Evolutionary conservation across 345 rosid species (phyloP), one percentile per base, ranked within the genome.

Genomic region (Gossypium turneri): DNA sequence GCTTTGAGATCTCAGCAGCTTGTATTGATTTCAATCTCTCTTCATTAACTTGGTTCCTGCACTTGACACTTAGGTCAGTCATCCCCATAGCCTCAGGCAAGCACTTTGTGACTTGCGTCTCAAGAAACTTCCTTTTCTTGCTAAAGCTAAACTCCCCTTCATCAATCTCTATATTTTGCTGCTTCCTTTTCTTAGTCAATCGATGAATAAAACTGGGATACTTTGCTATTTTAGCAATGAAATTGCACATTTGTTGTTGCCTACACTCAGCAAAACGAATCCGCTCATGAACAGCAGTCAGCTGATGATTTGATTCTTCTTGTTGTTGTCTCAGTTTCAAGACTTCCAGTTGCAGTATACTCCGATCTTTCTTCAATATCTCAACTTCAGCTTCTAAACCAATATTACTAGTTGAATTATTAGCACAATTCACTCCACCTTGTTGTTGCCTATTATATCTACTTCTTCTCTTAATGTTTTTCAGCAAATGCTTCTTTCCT

Each of bases 401-500:
- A 0, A 61, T 55, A 45, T 67, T 66, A 19, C 73, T 63, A 2
- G 63, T 74, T 48, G 67, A 38, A 45, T 57, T 53, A 73, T 43
- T 56, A 66, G 27, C 47, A 65, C 52, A 47, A 47, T 17, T 56
- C 25, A 17, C 22, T 41, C 24, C 59, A 19, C 67, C 81, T 10
- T 53, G 81, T 11, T 78, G 78, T 12, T 56, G 78, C 74, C 76
- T 79, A 77, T 75, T 83, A 59, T 74, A 68, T 76, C 89, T 82
- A 70, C 83, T 79, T 76, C 86, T 85, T 56, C 94, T 84, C 83
- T 80, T 86, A 22, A 88, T 88, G 74, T 59, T 83, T 80, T 83
- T 90, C 34, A 90, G 86, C 83, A 90, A 81, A 79, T 87, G 87
- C 76, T 75, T 86, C 79, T 87, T 82, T 73, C 91, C 92, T 58